A percentile compares a stretch with the other conserved stretches of the same genome.
Conservation (phyloP, 345 rosid genomes). For the Gossypium bickii region DNA sequence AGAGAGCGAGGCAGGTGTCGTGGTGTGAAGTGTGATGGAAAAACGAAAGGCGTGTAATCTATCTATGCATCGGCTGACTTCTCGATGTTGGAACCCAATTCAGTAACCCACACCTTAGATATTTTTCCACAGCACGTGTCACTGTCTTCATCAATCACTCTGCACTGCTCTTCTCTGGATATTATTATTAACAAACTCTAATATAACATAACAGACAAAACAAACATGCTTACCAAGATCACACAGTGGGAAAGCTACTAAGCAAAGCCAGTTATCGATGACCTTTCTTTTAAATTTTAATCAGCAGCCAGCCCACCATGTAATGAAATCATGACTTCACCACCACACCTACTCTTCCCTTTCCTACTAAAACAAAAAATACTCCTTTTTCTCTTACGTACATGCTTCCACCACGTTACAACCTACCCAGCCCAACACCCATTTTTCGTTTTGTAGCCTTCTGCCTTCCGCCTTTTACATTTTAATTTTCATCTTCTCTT, state of each 20-base stretch:
- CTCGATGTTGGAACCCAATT: slow-evolving; percentile 21
- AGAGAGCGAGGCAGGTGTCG: slow-evolving; percentile 46
- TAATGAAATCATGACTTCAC: not conserved
- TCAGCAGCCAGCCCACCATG: not conserved
- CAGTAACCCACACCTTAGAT: not conserved
- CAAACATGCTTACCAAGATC: not conserved
- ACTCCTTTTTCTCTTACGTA: too few relatives aligned
- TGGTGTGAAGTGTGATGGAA: slow-evolving; percentile 6
- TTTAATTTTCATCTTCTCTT: not conserved
- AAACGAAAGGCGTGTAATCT: not conserved
- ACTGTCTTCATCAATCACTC: not conserved
- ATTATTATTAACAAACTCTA: too few relatives aligned
- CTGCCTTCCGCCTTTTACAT: not conserved
- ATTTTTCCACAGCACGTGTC: not conserved
- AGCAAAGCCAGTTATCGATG: not conserved
- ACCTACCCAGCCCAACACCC: not conserved
- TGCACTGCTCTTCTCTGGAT: not conserved
- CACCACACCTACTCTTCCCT: not conserved
- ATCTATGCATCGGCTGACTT: slow-evolving; percentile 29
- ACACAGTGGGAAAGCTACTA: not conserved
- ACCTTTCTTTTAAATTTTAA: not conserved
- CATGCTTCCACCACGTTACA: too few relatives aligned
- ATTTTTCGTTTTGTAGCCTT: too few relatives aligned
- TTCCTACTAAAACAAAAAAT: not conserved
- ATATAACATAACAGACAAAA: not conserved